These are phyloP conservation scores for Croton setiger DNA, from an alignment of 441 rosid species.

Conservation along the genomic window DNA sequence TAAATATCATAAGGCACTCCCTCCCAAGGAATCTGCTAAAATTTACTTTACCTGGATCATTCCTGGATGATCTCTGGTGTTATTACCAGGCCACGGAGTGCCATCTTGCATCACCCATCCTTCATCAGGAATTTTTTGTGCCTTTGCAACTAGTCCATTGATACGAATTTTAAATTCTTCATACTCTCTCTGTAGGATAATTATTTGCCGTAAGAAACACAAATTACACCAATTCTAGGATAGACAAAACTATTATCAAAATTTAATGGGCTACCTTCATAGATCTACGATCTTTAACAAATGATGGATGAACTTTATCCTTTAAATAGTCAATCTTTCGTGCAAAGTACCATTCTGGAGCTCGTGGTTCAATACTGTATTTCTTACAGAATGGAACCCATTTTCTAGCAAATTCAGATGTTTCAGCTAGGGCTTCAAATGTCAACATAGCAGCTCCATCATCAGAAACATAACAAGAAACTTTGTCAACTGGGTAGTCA, in stretches of 20 bases:
- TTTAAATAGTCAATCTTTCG: conserved; percentile 35
- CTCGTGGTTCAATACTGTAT: conserved; percentile 35
- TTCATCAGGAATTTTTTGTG: conserved; percentile 39
- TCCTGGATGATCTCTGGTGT: conserved; percentile 41
- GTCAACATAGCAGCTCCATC: conserved; percentile 41
- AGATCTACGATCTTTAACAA: conserved; percentile 39
- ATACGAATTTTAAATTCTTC: conserved; percentile 36
- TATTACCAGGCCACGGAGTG: conserved; percentile 41
- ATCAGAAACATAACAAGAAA: conserved; percentile 40
- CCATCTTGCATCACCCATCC: conserved; percentile 43
- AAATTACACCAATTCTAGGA: background rate
- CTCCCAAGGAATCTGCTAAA: background rate
- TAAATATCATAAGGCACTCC: background rate
- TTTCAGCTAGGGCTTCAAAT: conserved; percentile 33
- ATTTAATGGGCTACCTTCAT: conserved; percentile 29
- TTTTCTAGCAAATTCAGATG: conserved; percentile 37
- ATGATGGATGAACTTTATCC: conserved; percentile 36
- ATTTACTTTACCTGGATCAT: conserved; percentile 33
- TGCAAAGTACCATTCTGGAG: conserved; percentile 36
- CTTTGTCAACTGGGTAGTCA: conserved; percentile 38
- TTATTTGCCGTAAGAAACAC: conserved; percentile 8
- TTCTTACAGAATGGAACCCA: conserved; percentile 40
- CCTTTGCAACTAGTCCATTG: conserved; percentile 33
- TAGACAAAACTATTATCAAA: background rate
- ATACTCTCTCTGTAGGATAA: conserved; percentile 29